A percentile compares a stretch with the other conserved stretches of the same genome.
phyloP scores from a whole-genome alignment of 441 rosid species.

The Gossypium davidsonii region DNA sequence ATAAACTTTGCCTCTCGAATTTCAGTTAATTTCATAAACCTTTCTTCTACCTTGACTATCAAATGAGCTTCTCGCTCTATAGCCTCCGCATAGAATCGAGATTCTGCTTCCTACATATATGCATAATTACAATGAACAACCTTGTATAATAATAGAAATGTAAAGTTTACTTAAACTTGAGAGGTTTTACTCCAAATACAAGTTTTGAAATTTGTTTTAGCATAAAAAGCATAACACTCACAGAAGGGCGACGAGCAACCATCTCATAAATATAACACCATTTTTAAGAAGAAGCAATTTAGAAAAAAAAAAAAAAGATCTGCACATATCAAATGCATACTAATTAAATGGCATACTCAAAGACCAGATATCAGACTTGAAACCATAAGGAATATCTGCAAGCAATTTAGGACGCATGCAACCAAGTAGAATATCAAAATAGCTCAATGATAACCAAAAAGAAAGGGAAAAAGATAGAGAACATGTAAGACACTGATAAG shows the following conservation, averaged over 20 bases:
- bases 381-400: slow-evolving; percentile 92
- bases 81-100: too few species aligned
- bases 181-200: not conserved
- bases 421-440: slow-evolving; percentile 6
- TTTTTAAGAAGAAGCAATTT: slow-evolving; percentile 35
- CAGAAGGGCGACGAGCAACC: slow-evolving; percentile 75
- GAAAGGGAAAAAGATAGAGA: not conserved
- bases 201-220: not conserved
- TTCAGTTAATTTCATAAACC: too few species aligned
- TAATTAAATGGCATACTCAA: slow-evolving; percentile 45
- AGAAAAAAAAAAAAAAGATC: slow-evolving; percentile 11
- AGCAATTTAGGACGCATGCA: slow-evolving; percentile 82
- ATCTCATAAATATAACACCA: slow-evolving; percentile 95
- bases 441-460: not conserved
- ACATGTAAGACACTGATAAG: not conserved
- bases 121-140: too few species aligned
- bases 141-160: not conserved
- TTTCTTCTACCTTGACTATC: too few species aligned
- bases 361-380: slow-evolving; percentile 95
- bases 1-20: too few species aligned
- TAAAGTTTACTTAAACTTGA: not conserved
- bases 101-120: too few species aligned
- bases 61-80: too few species aligned
- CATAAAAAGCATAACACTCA: not conserved
- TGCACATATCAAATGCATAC: not conserved